Base-by-base conservation (phyloP, 139 green algal genomes). In the Astrephomene gubernaculifera region DNA sequence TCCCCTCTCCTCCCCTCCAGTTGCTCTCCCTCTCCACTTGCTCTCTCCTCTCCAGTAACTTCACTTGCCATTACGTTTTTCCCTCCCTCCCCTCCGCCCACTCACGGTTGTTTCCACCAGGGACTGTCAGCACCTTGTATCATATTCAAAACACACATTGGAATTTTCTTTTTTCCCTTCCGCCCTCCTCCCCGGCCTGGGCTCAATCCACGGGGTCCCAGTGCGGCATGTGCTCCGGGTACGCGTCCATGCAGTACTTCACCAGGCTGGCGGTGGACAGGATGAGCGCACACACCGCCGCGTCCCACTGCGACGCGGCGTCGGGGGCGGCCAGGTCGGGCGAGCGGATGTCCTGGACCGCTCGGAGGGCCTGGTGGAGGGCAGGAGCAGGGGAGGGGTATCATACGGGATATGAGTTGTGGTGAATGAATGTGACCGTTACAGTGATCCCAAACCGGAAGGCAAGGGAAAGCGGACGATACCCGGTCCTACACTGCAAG, bases 171-270 rank as follows among this genome's bases (percentile, higher is more conserved):
- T 8, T 29, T 31, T 33, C 12, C 25, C 22, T 71, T 5, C 33
- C n/a, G 36, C 38, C 36, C 41, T n/a, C n/a, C n/a, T n/a, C n/a
- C n/a, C n/a, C n/a, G n/a, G n/a, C n/a, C n/a, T n/a, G n/a, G n/a
- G n/a, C 0, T 74, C 41, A 84, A 43, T 84, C 78, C n/a, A 67
- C 61, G 2, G 78, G 76, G 76, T 83, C 78, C 21, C 31, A 84
- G 78, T 84, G 78, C 19, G 78, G 78, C 78, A 86, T 78, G 35
- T 86, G 57, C 35, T 86, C 79, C 2, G 79, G 79, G 79, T 79
- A 69, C 2, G 79, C 79, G 36, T 86, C 79, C 8, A 78, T 61
- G 35, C 52, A 33, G 52, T 86, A 86, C 52, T 87, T 87, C n/a
- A 71, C 70, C 49, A 87, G 82, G 4, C 41, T 44, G 31, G 70